Evolutionary conservation across 2,329 filamentous ascomycete genomes (phyloP), one percentile per base, ranked within the genome.

Genomic region (Corinectria fuckeliana): DNA sequence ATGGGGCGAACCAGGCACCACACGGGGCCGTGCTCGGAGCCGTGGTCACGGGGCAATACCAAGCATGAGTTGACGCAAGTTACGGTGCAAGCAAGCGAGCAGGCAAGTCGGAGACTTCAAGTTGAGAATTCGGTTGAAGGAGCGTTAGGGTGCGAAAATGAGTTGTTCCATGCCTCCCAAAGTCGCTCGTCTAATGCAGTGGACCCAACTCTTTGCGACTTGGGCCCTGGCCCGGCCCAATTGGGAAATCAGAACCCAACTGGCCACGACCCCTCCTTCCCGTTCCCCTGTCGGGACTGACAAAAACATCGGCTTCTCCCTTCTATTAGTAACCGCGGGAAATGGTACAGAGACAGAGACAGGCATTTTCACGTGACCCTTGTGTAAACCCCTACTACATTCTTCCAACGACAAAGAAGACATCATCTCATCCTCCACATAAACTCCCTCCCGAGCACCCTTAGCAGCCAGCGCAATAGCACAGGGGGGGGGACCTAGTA

Each of bases 161-260:
- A 48, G 21, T 30, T 39, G 44, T 26, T 28, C 3, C 39, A n/a
- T 39, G 11, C 49, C 14, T 41, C 51, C 30, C 30, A 56, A 32
- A 49, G 49, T 53, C 49, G 48, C 49, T 58, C 55, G 49, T 36
- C 44, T n/a, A n/a, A n/a, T n/a, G n/a, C n/a, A n/a, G n/a, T n/a
- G n/a, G n/a, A n/a, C n/a, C n/a, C 23, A 39, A 49, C 56, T 48
- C 49, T 44, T 53, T 20, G 49, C 30, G 49, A 38, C 47, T 34
- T 58, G 47, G 51, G 41, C 48, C 45, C 25, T 25, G 30, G 49
- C 54, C 47, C 51, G 48, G 25, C 56, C 50, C 16, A 21, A 59
- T 39, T 26, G 28, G 56, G 56, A 42, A 44, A 45, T 44, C 32
- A 49, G 32, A n/a, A 13, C 26, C 50, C 44, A n/a, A n/a, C n/a